Percentiles rank a stretch among this genome's conserved stretches.
Conservation (phyloP, 2,329 filamentous ascomycete species). For the Exophiala mesophila region DNA sequence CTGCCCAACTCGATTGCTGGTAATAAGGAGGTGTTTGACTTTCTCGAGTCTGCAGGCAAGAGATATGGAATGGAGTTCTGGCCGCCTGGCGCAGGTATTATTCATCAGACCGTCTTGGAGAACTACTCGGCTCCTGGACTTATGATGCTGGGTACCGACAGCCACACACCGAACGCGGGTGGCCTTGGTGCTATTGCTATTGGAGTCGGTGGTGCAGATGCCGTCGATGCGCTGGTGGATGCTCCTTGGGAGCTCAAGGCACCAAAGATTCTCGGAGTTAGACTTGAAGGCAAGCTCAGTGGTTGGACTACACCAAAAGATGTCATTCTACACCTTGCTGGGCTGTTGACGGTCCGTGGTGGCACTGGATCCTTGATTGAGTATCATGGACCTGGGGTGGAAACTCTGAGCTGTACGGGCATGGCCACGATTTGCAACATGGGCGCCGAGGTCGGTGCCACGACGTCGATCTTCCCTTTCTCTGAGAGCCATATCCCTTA, state of each 20-base stretch:
- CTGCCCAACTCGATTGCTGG: constrained; percentile 77
- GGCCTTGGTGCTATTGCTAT: constrained; percentile 91
- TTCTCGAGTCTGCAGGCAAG: constrained; percentile 84
- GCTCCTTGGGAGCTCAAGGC: constrained; percentile 98
- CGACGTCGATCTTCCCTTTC: constrained; percentile 91
- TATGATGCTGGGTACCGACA: constrained; percentile 99
- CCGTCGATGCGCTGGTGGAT: constrained; percentile 92
- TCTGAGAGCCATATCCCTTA: constrained; percentile 79
- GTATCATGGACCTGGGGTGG: constrained; percentile 84
- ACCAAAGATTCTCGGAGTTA: constrained; percentile 81
- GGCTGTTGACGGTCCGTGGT: constrained; percentile 83
- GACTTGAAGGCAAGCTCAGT: constrained; percentile 73
- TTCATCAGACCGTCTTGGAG: constrained; percentile 95
- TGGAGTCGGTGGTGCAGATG: constrained; percentile 93
- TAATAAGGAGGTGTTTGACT: constrained; percentile 97
- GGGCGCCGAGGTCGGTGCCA: constrained; percentile 84
- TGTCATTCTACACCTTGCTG: constrained; percentile 84
- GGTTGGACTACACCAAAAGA: constrained; percentile 96
- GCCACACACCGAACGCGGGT: constrained; percentile 95
- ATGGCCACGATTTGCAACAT: constrained; percentile 92
- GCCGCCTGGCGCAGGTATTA: constrained; percentile 89
- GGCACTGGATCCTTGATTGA: constrained; percentile 94
- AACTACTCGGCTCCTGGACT: constrained; percentile 95
- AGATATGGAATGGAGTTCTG: constrained; percentile 95
- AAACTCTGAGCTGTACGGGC: constrained; percentile 83